Percentiles rank a stretch among this genome's conserved stretches.
Evolutionary conservation across 371 early-diverging fungal genomes (phyloP).

Genomic region (Phascolomyces articulosus): DNA sequence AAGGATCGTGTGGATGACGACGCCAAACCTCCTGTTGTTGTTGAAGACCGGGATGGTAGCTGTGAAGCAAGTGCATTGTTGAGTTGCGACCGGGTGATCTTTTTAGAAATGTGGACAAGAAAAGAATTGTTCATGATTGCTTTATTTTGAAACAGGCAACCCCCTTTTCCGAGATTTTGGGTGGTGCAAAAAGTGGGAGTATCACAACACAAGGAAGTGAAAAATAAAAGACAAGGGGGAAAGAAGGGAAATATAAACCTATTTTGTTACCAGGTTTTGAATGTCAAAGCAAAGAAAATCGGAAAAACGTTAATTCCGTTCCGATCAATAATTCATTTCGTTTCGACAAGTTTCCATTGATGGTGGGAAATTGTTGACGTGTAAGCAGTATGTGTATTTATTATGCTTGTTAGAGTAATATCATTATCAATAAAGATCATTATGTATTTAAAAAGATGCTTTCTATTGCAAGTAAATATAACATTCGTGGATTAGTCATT

Average conservation of each 20-base stretch:
- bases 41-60: conserved; percentile 28
- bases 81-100: conserved; percentile 47
- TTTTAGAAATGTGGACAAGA: conserved; percentile 55
- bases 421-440: too few relatives aligned
- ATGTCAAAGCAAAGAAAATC: not conserved
- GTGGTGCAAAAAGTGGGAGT: not conserved
- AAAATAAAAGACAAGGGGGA: not conserved
- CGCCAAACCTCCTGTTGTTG: not conserved
- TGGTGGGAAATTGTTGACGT: not conserved
- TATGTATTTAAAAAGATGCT: too few relatives aligned
- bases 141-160: not conserved
- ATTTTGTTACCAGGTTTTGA: not conserved
- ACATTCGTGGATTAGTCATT: too few relatives aligned
- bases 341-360: not conserved
- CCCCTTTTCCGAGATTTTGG: not conserved
- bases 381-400: too few relatives aligned
- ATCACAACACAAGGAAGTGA: not conserved
- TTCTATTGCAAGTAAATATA: too few relatives aligned
- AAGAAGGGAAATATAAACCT: not conserved
- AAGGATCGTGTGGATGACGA: conserved; percentile 18
- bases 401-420: too few relatives aligned
- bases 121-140: conserved; percentile 26
- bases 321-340: not conserved
- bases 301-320: not conserved
- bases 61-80: conserved; percentile 44